phyloP scores from a whole-genome alignment of 805 yeast genomes.

The Saccharomycopsis schoenii region DNA sequence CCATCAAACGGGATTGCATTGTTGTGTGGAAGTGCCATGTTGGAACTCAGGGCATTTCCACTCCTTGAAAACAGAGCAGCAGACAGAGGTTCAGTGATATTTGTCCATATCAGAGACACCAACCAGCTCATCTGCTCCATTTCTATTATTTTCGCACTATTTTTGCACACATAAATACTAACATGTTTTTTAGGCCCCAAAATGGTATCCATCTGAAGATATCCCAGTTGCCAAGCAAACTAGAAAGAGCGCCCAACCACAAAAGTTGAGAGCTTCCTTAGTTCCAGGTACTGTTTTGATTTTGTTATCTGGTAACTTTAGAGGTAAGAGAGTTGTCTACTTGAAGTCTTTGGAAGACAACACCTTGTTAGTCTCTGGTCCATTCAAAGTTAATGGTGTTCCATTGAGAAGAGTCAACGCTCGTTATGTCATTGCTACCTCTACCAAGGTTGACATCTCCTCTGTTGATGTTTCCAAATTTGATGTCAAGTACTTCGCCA shows the following conservation, averaged over 20 bases:
- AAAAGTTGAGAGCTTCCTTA: constrained; percentile 88
- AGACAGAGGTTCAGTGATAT: no score
- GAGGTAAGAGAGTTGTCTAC: constrained; percentile 99
- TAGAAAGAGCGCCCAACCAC: constrained; percentile 89
- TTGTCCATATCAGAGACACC: no score
- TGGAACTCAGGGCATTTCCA: no score
- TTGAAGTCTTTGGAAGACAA: constrained; percentile 95
- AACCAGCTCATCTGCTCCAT: no score
- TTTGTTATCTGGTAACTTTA: constrained; percentile 97
- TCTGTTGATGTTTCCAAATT: constrained; percentile 82
- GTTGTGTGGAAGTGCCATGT: no score
- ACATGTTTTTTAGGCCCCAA: constrained; percentile 47
- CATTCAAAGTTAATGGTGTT: constrained; percentile 99
- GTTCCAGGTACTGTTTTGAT: constrained; percentile 98
- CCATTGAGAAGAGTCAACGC: constrained; percentile 99
- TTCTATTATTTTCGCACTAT: background rate
- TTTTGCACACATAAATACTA: background rate
- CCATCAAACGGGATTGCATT: no score
- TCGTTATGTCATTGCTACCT: constrained; percentile 97
- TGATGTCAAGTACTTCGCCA: constrained; percentile 91
- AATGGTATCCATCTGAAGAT: constrained; percentile 93
- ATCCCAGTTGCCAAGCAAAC: constrained; percentile 78
- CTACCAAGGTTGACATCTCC: constrained; percentile 77
- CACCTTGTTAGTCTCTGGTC: constrained; percentile 95
- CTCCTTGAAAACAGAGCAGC: no score